Evolutionary conservation across 495 filamentous ascomycete genomes (phyloP), one percentile per base, ranked within the genome.

Genomic region (Penicillium lividum): DNA sequence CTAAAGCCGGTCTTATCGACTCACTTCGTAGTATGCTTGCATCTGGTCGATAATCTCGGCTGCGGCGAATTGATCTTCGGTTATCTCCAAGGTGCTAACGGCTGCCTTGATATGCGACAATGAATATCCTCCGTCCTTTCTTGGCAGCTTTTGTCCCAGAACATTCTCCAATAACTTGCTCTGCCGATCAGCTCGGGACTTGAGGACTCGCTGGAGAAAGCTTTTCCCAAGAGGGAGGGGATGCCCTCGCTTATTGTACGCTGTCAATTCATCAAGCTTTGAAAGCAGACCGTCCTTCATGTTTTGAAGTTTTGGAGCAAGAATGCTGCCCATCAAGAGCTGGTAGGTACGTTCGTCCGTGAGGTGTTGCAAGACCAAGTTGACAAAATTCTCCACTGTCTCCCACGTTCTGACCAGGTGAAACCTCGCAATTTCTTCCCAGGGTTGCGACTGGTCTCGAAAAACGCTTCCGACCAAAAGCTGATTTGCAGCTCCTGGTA

Each of bases 401-500:
- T 51, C 66, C 48, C 60, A 71, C 3, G 31, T 65, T 27, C 38
- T 64, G 4, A 58, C 50, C 13, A 69, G 43, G 57, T 78, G 72
- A 0, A 9, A 7, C 5, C 25, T 45, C 1, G 72, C 75, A 7
- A 78, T 53, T 0, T 34, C 30, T 16, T 68, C 63, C 77, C 77
- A 80, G 3, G 74, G 73, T 5, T 62, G 16, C 0, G 66, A 73
- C 59, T 82, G 77, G 28, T 80, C 72, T 16, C 71, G 70, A 18
- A 81, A 80, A 0, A 82, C 59, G 11, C 63, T 68, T 0, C 71
- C 74, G 0, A 83, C 63, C 0, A 81, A 58, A 1, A 78, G 62
- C 16, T 74, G 73, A 34, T 81, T 82, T 46, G 71, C 64, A 40
- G 57, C 81, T 6, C 82, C 82, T 3, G 76, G 63, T 0, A 83